Evolutionary conservation across 305 asterid genomes (phyloP).

Genomic region (Striga hermonthica): DNA sequence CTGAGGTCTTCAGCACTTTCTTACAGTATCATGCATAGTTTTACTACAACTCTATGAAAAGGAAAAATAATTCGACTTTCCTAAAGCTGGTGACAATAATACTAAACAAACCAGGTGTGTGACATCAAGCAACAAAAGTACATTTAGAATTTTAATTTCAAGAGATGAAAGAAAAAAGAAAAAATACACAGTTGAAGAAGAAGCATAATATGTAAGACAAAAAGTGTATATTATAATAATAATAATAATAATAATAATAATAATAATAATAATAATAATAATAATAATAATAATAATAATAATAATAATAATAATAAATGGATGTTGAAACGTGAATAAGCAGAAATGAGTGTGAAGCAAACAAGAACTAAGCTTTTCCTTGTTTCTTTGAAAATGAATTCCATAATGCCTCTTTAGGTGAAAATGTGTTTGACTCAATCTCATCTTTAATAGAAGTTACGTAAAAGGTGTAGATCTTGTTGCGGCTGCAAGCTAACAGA

Average conservation of each 20-base stretch:
- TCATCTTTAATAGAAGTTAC: slow-evolving; percentile 11
- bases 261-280: too few species aligned
- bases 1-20: not conserved
- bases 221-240: too few species aligned
- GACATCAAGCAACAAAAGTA: slow-evolving; percentile 1
- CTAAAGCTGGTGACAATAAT: not conserved
- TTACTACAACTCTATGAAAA: not conserved
- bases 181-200: too few species aligned
- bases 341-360: not conserved
- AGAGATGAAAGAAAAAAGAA: too few species aligned
- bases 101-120: not conserved
- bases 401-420: not conserved
- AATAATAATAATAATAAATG: too few species aligned
- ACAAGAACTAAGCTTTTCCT: not conserved
- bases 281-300: too few species aligned
- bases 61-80: not conserved
- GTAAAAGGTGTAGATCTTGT: slow-evolving; percentile 12
- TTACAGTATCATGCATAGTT: not conserved
- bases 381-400: not conserved
- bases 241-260: too few species aligned
- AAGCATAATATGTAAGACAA: not conserved
- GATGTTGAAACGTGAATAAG: not conserved
- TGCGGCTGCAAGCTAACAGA: slow-evolving; percentile 26
- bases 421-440: not conserved
- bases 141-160: not conserved